Evolutionary conservation across 257 asterid species (phyloP), one percentile per base, ranked within the genome.

Genomic region (Salvia hispanica): DNA sequence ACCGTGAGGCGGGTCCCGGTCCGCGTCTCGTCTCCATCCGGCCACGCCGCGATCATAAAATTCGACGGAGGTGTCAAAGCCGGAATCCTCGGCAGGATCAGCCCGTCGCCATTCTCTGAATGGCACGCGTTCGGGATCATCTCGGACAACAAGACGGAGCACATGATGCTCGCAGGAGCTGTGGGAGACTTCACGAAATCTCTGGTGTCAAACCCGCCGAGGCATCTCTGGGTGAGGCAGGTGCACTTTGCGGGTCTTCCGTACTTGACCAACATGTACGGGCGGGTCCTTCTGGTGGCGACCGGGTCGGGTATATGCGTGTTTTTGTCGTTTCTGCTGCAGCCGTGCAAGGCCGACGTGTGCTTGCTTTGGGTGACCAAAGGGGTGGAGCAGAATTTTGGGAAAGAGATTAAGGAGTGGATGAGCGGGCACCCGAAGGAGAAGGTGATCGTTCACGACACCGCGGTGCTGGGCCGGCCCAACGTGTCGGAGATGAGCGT

Each of bases 81-180:
- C 0, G 95, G 93, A 14, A 77, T 88, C 2, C 66, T 88, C 2
- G 95, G 93, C 11, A 70, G 93, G 18, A 88, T 88, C 33, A 88
- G 95, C 69, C 95, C 91, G 2, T 88, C 95, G 0, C 95, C 95
- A 1, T 72, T 82, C 2, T 88, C 95, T 0, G 95, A 88, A 51
- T 88, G 95, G 95, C 95, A 88, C 54, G 95, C 95, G 0, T 88
- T 88, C 58, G 95, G 95, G 1, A 88, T 88, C 0, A 85, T 88
- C 2, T 88, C 95, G 0, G 91, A 88, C 60, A 82, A 83, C 12
- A 77, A 88, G 44, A 69, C 52, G 1, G 85, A 80, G 6, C 95
- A 88, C 78, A 82, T 82, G 93, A 88, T 88, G 87, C 73, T 88
- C 3, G 95, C 95, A 3, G 95, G 95, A 9, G 93, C 95, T 0